Evolutionary conservation across 177 flowering plant genomes (phyloP).

Genomic region (Telopea speciosissima): DNA sequence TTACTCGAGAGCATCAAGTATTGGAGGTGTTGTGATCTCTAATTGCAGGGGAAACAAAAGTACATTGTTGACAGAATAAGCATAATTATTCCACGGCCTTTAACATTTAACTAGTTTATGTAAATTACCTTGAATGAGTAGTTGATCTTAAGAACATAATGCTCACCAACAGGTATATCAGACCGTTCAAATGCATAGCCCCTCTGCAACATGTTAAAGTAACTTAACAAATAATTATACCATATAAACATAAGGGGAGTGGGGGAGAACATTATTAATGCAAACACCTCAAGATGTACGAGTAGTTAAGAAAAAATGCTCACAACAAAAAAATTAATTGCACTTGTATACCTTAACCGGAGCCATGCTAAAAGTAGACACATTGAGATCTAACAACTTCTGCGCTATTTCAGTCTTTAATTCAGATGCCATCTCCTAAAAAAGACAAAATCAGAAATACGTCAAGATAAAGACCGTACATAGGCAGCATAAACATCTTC

Average conservation of each 20-base stretch:
- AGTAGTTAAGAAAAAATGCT: neutral
- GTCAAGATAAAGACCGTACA: neutral
- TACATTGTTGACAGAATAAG: neutral
- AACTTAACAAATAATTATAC: neutral
- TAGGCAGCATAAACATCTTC: neutral
- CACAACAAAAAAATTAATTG: neutral
- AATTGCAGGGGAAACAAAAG: neutral
- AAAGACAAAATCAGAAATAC: conserved; percentile 5
- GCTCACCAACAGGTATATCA: conserved; percentile 78
- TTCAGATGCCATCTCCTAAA: conserved; percentile 67
- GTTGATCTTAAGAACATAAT: conserved; percentile 78
- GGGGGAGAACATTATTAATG: neutral
- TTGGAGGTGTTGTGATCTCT: neutral
- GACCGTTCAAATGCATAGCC: conserved; percentile 80
- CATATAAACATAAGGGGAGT: neutral
- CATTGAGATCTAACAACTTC: conserved; percentile 58
- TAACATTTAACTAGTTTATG: neutral
- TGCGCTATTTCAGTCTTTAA: conserved; percentile 64
- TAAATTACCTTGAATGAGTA: conserved; percentile 85
- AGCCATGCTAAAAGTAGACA: conserved; percentile 74
- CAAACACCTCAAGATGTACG: neutral
- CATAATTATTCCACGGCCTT: neutral
- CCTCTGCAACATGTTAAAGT: conserved; percentile 45
- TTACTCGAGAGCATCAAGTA: neutral
- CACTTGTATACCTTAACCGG: conserved; percentile 74